phyloP scores from a whole-genome alignment of 2,329 filamentous ascomycete species.

The Chaetomium sp. region DNA sequence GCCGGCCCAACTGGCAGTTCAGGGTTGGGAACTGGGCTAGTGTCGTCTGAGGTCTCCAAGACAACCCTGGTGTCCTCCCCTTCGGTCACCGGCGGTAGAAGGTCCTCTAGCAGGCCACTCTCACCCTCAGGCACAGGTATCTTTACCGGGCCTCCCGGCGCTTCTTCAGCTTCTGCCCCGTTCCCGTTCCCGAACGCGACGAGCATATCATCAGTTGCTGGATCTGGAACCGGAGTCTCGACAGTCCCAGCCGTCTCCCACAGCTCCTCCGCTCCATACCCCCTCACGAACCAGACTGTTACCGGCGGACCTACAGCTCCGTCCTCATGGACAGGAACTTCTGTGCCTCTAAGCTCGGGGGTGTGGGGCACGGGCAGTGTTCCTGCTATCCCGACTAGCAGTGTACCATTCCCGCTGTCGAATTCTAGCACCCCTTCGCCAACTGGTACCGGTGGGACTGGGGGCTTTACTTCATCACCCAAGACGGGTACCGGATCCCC shows the following conservation, averaged over 20 bases:
- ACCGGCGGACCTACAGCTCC: constrained; percentile 1
- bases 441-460: constrained; percentile 17
- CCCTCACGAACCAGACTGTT: constrained; percentile 10
- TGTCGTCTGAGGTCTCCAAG: background rate
- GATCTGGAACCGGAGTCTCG: background rate
- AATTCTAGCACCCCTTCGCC: constrained; percentile 17
- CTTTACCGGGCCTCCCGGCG: background rate
- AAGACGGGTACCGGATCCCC: constrained; percentile 18
- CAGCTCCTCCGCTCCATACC: constrained; percentile 11
- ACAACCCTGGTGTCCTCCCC: constrained; percentile 21
- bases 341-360: constrained; percentile 7
- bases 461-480: constrained; percentile 1
- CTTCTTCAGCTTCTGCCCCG: constrained; percentile 3
- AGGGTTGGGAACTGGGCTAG: background rate
- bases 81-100: constrained; percentile 9
- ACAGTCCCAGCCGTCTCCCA: background rate
- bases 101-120: background rate
- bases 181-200: constrained; percentile 24
- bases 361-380: constrained; percentile 1
- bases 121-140: constrained; percentile 8
- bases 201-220: background rate
- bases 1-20: constrained; percentile 3
- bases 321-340: background rate
- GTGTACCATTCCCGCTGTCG: constrained; percentile 22
- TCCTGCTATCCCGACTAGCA: constrained; percentile 13